Evolutionary conservation across 2,329 filamentous ascomycete species (phyloP), one percentile per base, ranked within the genome.

Genomic region (Fusarium papillatum): DNA sequence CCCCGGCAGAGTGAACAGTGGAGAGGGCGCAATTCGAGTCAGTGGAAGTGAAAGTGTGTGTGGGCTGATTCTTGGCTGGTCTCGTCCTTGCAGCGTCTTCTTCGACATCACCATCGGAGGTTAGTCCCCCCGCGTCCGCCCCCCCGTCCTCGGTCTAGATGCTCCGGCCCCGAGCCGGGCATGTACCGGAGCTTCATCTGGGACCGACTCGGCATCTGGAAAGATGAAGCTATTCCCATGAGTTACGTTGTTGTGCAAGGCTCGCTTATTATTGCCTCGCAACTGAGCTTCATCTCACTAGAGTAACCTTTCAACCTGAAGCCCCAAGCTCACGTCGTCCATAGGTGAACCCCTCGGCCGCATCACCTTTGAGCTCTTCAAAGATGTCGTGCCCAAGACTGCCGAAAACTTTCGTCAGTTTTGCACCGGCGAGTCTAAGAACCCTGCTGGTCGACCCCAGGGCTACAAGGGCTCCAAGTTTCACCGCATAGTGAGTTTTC

Each of bases 391-490:
- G 0, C 95, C 96, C 75, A 93, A 93, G 80, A 98, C 97, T 11
- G 95, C 95, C 36, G 97, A 98, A 85, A 98, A 98, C 87, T 98
- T 99, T 84, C 94, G 96, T 59, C 95, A 97, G 82, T 98, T 98
- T 86, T 98, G 96, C 86, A 98, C 96, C 0, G 97, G 97, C 79
- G 96, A 98, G 87, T 93, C 90, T 77, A 98, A 95, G 86, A 94
- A 94, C 81, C 84, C 90, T 63, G 90, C 92, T 13, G 95, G 95
- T 39, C 89, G 92, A 74, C 94, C 96, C 1, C 94, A 97, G 82
- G 97, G 97, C 74, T 99, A 98, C 89, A 98, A 98, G 86, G 94
- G 95, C 66, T 94, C 91, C 87, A 97, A 95, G 84, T 98, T 98
- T 81, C 97, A 98, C 85, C 93, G 97, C 70, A 95, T 98, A 79